Percentiles rank a stretch among this genome's conserved stretches.
Evolutionary conservation across 2,329 filamentous ascomycete genomes (phyloP).

Genomic region (Elsinoe perseae): DNA sequence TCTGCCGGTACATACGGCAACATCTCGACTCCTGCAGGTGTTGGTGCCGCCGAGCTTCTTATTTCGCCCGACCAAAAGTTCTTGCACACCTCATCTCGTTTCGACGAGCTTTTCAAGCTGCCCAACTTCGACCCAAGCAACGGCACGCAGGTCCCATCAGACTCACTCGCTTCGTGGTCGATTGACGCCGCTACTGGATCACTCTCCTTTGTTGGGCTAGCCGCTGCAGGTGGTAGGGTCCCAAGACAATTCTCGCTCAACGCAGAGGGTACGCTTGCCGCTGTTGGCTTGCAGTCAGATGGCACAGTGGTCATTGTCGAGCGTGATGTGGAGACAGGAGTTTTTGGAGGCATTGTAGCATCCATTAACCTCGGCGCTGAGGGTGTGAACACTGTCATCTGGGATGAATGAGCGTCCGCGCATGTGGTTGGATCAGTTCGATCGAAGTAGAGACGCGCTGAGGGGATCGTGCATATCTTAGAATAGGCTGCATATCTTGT

Average conservation of each 20-base stretch:
- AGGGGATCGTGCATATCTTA: neutral
- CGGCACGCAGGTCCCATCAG: conserved; percentile 34
- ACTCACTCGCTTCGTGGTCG: conserved; percentile 56
- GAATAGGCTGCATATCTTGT: neutral
- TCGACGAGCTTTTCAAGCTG: conserved; percentile 47
- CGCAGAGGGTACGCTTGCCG: conserved; percentile 54
- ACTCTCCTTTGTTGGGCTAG: conserved; percentile 49
- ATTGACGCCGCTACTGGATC: conserved; percentile 42
- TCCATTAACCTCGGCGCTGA: neutral
- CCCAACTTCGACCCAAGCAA: conserved; percentile 39
- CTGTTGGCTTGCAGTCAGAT: conserved; percentile 57
- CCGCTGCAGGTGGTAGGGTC: conserved; percentile 55
- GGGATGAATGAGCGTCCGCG: neutral
- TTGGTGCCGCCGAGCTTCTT: conserved; percentile 50
- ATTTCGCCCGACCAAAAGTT: conserved; percentile 47
- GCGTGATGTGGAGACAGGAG: conserved; percentile 53
- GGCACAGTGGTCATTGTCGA: conserved; percentile 54
- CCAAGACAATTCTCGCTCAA: conserved; percentile 64
- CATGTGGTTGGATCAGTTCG: neutral
- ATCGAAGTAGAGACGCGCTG: neutral
- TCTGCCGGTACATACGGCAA: conserved; percentile 44
- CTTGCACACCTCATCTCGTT: conserved; percentile 61
- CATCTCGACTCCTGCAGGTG: conserved; percentile 36
- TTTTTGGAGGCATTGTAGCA: neutral
- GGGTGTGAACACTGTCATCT: neutral